Evolutionary conservation across 371 early-diverging fungal species (phyloP).

Genomic region (Batrachochytrium dendrobatidis): DNA sequence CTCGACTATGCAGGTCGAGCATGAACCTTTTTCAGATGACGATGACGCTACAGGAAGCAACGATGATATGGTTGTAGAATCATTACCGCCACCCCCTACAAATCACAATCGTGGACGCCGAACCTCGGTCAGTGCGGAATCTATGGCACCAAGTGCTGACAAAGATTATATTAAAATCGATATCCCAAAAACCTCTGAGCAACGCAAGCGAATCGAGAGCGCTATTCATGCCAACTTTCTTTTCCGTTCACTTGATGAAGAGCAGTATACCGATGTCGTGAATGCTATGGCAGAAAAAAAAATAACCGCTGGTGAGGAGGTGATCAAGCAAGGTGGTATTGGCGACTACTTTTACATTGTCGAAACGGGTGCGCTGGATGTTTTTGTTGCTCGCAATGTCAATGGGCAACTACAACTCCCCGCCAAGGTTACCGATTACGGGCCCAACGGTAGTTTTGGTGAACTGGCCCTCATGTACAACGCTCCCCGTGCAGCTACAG

Average conservation of each 20-base stretch:
- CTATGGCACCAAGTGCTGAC: constrained; percentile 83
- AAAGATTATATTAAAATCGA: constrained; percentile 71
- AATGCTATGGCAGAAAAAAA: constrained; percentile 93
- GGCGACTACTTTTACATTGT: constrained; percentile 98
- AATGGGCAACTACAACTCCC: no score
- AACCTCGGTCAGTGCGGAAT: constrained; percentile 92
- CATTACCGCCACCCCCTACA: constrained; percentile 23
- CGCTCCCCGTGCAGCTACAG: constrained; percentile 92
- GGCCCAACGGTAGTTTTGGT: constrained; percentile 87
- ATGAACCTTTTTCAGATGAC: constrained; percentile 32
- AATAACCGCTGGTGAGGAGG: constrained; percentile 59
- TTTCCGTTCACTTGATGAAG: constrained; percentile 90
- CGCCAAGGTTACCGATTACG: constrained; percentile 68
- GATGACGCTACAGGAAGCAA: constrained; percentile 53
- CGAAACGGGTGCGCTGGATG: constrained; percentile 91
- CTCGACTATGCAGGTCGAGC: constrained; percentile 29
- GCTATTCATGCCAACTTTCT: constrained; percentile 85
- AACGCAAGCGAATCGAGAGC: constrained; percentile 69
- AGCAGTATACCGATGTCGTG: constrained; percentile 88
- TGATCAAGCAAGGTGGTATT: constrained; percentile 93
- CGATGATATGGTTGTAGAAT: constrained; percentile 39
- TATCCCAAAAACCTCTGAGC: constrained; percentile 80
- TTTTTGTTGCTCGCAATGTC: constrained; percentile 59
- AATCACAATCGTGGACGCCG: constrained; percentile 66
- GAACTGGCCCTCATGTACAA: constrained; percentile 98